phyloP scores from a whole-genome alignment of 2,329 filamentous ascomycete genomes.

The Colletotrichum lini region DNA sequence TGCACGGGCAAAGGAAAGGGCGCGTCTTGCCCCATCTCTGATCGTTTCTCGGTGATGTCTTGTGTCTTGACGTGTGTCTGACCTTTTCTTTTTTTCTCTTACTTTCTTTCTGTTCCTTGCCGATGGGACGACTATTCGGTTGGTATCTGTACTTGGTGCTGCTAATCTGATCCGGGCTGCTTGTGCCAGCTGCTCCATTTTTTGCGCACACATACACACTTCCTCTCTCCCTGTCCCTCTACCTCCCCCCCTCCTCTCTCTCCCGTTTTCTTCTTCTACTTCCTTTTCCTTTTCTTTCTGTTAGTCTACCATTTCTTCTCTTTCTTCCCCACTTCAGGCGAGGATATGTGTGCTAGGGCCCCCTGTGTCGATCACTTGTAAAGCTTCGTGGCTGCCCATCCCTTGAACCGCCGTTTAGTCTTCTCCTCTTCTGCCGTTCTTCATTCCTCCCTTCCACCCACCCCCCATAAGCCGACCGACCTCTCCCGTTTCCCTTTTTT shows the following conservation, averaged over 20 bases:
- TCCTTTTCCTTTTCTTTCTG: background rate
- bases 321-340: background rate
- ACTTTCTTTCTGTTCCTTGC: slow-evolving; percentile 12
- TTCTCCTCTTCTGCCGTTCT: background rate
- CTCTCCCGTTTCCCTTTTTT: background rate
- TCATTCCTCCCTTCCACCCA: background rate
- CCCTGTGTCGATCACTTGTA: slow-evolving; percentile 12
- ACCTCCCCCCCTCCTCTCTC: background rate
- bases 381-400: slow-evolving; percentile 13
- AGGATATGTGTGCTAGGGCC: slow-evolving; percentile 16
- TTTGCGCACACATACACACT: background rate
- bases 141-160: background rate
- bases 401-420: slow-evolving; percentile 2
- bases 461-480: background rate
- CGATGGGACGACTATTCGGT: background rate
- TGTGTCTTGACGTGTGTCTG: background rate
- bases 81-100: background rate
- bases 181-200: background rate
- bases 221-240: background rate
- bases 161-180: slow-evolving; percentile 1
- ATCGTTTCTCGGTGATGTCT: background rate
- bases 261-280: too few relatives aligned
- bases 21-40: slow-evolving; percentile 3
- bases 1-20: slow-evolving; percentile 18
- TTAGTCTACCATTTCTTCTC: background rate